Evolutionary conservation across 169 alveolate genomes (phyloP).

Genomic region (Plasmodium cynomolgi): DNA sequence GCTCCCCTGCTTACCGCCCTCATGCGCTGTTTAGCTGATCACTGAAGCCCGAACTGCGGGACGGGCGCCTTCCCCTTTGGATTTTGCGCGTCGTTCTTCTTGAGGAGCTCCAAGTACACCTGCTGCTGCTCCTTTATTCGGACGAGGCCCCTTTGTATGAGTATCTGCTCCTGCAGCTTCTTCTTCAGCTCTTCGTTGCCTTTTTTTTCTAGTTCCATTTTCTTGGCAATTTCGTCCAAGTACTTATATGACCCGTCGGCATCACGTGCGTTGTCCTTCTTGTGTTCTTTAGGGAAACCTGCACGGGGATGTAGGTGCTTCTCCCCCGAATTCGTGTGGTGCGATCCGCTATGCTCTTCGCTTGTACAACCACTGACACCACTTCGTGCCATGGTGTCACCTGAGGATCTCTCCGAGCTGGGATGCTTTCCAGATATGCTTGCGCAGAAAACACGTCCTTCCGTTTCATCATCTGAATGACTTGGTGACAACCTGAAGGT

Average conservation of each 20-base stretch:
- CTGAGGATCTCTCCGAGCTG: neutral
- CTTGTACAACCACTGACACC: neutral
- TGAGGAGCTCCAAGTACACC: constrained; percentile 24
- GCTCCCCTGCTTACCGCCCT: neutral
- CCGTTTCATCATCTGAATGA: neutral
- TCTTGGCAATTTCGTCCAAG: constrained; percentile 20
- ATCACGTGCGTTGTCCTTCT: neutral
- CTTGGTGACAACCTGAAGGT: neutral
- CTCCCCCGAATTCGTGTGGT: neutral
- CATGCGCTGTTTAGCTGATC: neutral
- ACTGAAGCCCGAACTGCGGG: neutral
- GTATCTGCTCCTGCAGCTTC: constrained; percentile 40
- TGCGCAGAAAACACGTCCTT: neutral
- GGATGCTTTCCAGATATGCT: neutral
- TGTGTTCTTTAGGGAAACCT: neutral
- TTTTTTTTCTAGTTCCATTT: constrained; percentile 5
- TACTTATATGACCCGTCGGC: neutral
- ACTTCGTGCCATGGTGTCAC: neutral
- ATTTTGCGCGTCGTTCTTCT: constrained; percentile 12
- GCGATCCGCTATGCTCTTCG: neutral
- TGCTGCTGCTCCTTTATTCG: constrained; percentile 43
- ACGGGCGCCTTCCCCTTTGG: neutral
- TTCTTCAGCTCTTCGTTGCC: constrained; percentile 48
- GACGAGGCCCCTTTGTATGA: constrained; percentile 23
- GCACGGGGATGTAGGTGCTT: neutral